Conservation (phyloP, 148 eudicot species). For the Rhododendron ovatum region DNA sequence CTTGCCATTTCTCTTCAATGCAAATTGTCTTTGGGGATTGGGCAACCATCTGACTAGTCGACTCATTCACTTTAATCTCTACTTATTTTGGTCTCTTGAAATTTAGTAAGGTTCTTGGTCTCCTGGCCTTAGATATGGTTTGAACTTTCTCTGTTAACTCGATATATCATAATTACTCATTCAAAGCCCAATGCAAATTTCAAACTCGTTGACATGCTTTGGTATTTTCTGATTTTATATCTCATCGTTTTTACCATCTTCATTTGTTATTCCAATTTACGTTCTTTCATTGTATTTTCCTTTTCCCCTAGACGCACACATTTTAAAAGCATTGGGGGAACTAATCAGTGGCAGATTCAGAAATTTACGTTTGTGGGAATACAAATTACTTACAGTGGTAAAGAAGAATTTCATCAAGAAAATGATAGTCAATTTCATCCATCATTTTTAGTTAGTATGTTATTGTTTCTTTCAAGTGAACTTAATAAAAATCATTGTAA, state of each 20-base stretch:
- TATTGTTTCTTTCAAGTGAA: no score
- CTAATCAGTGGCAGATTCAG: no score
- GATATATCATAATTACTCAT: background rate
- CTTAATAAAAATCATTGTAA: no score
- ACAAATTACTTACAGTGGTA: no score
- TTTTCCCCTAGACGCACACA: background rate
- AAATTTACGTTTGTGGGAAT: no score
- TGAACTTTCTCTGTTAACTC: background rate
- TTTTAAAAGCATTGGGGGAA: background rate
- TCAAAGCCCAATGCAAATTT: background rate
- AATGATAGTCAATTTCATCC: no score
- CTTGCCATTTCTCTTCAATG: background rate
- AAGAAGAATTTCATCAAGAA: no score
- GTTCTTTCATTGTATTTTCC: background rate
- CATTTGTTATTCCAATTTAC: background rate
- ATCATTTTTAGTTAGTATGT: no score
- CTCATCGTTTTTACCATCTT: background rate
- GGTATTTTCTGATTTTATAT: background rate
- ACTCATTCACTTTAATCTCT: background rate
- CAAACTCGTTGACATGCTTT: background rate
- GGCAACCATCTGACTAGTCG: background rate
- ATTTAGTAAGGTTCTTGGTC: background rate
- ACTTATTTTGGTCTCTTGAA: background rate
- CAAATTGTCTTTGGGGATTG: background rate
- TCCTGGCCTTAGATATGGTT: background rate